A percentile compares a stretch with the other conserved stretches of the same genome.
These are phyloP conservation scores for Salix brachista DNA, from an alignment of 345 rosid genomes.

Conservation along the genomic window DNA sequence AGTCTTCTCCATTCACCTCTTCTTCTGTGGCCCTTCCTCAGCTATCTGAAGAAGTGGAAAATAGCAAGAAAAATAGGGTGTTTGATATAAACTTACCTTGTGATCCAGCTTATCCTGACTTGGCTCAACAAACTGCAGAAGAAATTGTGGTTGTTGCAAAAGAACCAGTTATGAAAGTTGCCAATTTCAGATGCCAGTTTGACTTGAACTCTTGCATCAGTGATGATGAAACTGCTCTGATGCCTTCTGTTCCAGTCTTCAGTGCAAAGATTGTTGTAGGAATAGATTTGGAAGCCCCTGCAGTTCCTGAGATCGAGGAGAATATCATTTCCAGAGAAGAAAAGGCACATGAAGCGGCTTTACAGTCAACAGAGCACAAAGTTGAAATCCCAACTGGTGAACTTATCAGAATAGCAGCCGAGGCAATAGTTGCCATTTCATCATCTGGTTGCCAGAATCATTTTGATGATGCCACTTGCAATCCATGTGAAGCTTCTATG, in stretches of 20 bases:
- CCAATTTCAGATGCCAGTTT: conserved; percentile 43
- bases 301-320: conserved; percentile 52
- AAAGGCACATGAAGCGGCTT: conserved; percentile 27
- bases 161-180: conserved; percentile 32
- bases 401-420: conserved; percentile 53
- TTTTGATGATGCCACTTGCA: conserved; percentile 33
- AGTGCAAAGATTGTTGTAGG: conserved; percentile 33
- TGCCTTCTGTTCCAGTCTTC: conserved; percentile 26
- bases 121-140: conserved; percentile 27
- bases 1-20: conserved; percentile 36
- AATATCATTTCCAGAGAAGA: conserved; percentile 32
- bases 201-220: conserved; percentile 64
- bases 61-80: conserved; percentile 36
- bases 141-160: conserved; percentile 35
- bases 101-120: conserved; percentile 46
- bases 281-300: conserved; percentile 81
- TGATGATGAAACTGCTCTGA: conserved; percentile 61
- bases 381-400: conserved; percentile 39
- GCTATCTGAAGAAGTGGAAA: conserved; percentile 35
- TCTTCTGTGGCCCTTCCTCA: conserved; percentile 28
- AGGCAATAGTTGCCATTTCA: conserved; percentile 75
- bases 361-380: conserved; percentile 23
- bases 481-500: conserved; percentile 33
- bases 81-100: conserved; percentile 85
- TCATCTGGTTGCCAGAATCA: conserved; percentile 21